These are phyloP conservation scores for Mucuna pruriens DNA, from an alignment of 306 rosid species.

Conservation along the genomic window DNA sequence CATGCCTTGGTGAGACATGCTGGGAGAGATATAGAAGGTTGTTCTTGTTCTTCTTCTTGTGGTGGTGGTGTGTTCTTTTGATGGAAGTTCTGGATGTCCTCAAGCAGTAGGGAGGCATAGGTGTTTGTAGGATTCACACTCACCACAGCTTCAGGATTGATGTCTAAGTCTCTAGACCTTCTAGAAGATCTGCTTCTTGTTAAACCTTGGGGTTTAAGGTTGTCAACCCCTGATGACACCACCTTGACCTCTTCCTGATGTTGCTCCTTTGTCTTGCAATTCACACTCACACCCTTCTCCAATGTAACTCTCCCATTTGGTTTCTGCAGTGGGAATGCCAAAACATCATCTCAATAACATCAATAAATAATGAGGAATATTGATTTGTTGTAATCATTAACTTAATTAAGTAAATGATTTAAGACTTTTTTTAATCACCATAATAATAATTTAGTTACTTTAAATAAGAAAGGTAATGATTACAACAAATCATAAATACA, in stretches of 20 bases:
- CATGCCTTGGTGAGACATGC: conserved; percentile 89
- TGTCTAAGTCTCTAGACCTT: conserved; percentile 83
- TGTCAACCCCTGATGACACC: conserved; percentile 51
- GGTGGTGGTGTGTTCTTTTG: conserved; percentile 58
- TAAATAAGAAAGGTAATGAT: background rate
- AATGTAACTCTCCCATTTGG: conserved; percentile 50
- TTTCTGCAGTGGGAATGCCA: conserved; percentile 51
- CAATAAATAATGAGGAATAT: background rate
- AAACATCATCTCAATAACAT: conserved; percentile 4
- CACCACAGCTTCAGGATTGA: conserved; percentile 62
- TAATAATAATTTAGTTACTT: background rate
- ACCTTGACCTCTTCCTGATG: conserved; percentile 45
- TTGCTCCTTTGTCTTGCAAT: conserved; percentile 48
- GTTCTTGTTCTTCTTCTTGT: background rate
- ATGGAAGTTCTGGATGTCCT: conserved; percentile 91
- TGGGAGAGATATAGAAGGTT: conserved; percentile 70
- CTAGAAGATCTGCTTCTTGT: conserved; percentile 88
- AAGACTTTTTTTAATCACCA: too few relatives aligned
- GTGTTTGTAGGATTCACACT: conserved; percentile 56
- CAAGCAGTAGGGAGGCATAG: conserved; percentile 73
- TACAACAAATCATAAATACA: background rate
- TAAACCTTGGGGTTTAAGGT: conserved; percentile 59
- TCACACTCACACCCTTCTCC: conserved; percentile 44
- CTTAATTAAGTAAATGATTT: too few relatives aligned
- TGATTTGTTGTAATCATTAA: background rate